These are phyloP conservation scores for Penicillium italicum DNA, from an alignment of 2,329 filamentous ascomycete genomes.

Conservation along the genomic window DNA sequence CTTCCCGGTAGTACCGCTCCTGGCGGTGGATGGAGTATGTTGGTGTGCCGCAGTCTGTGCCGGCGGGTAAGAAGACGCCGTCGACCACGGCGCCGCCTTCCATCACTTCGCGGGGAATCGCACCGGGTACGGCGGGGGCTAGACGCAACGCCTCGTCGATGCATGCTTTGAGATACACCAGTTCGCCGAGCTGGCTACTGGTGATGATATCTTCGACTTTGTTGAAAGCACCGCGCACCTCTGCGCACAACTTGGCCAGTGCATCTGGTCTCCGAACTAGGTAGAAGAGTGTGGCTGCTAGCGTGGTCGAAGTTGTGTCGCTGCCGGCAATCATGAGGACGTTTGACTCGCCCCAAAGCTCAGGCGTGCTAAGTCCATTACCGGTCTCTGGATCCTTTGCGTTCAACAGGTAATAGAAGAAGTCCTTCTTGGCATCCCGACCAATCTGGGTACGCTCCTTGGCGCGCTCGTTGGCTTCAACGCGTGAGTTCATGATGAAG, in stretches of 20 bases:
- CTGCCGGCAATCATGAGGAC: conserved; percentile 68
- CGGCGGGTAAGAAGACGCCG: conserved; percentile 43
- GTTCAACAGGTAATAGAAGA: conserved; percentile 71
- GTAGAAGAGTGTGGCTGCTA: conserved; percentile 43
- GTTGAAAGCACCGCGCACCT: conserved; percentile 37
- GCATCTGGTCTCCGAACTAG: conserved; percentile 35
- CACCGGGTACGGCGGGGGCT: conserved; percentile 38
- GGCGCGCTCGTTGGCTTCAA: conserved; percentile 63
- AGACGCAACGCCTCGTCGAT: conserved; percentile 44
- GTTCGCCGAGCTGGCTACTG: conserved; percentile 33
- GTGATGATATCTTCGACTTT: conserved; percentile 39
- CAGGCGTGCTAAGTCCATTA: conserved; percentile 60
- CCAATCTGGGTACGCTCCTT: conserved; percentile 55
- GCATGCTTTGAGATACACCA: conserved; percentile 42
- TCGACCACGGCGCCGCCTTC: conserved; percentile 38
- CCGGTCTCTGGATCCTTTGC: conserved; percentile 69
- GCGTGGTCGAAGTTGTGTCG: conserved; percentile 67
- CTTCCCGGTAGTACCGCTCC: conserved; percentile 57
- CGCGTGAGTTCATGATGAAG: conserved; percentile 68
- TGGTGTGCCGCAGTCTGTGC: conserved; percentile 61
- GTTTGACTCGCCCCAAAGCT: conserved; percentile 69
- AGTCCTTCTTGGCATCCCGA: conserved; percentile 66
- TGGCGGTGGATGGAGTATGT: conserved; percentile 69
- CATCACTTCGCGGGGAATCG: conserved; percentile 39
- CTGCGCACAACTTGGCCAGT: conserved; percentile 32